Percentiles rank a stretch among this genome's conserved stretches.
Evolutionary conservation across 495 filamentous ascomycete genomes (phyloP).

Genomic region (Neurospora tetrasperma): DNA sequence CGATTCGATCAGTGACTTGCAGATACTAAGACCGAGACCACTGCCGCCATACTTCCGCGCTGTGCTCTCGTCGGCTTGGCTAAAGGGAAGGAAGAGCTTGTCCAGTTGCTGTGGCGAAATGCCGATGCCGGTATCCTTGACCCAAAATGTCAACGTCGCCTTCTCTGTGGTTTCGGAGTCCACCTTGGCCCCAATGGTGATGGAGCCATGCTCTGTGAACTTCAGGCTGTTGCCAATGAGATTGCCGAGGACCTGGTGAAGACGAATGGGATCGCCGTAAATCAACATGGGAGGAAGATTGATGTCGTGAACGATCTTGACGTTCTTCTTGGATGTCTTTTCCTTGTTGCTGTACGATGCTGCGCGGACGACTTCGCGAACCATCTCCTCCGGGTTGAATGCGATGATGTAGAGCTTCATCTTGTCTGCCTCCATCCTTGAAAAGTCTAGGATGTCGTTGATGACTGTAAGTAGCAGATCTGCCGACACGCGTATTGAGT

Average conservation of each 20-base stretch:
- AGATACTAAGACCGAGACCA: constrained; percentile 83
- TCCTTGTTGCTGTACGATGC: constrained; percentile 76
- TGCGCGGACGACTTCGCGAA: constrained; percentile 77
- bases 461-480: constrained; percentile 87
- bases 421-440: constrained; percentile 88
- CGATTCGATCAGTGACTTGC: constrained; percentile 88
- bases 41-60: constrained; percentile 84
- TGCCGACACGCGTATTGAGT: constrained; percentile 82
- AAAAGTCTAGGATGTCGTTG: constrained; percentile 91
- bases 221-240: constrained; percentile 90
- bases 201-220: constrained; percentile 78
- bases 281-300: constrained; percentile 71
- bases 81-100: constrained; percentile 84
- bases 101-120: constrained; percentile 70
- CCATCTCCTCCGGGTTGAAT: constrained; percentile 75
- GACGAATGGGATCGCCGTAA: constrained; percentile 76
- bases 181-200: constrained; percentile 64
- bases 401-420: constrained; percentile 87
- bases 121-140: constrained; percentile 85
- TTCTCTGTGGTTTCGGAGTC: constrained; percentile 58
- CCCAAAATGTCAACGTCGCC: constrained; percentile 69
- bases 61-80: constrained; percentile 79
- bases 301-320: constrained; percentile 59
- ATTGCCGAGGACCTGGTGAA: constrained; percentile 91
- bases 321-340: constrained; percentile 49